A percentile compares a stretch with the other conserved stretches of the same genome.
These are phyloP conservation scores for Ampelomyces quisqualis DNA, from an alignment of 2,329 filamentous ascomycete species.

Conservation along the genomic window DNA sequence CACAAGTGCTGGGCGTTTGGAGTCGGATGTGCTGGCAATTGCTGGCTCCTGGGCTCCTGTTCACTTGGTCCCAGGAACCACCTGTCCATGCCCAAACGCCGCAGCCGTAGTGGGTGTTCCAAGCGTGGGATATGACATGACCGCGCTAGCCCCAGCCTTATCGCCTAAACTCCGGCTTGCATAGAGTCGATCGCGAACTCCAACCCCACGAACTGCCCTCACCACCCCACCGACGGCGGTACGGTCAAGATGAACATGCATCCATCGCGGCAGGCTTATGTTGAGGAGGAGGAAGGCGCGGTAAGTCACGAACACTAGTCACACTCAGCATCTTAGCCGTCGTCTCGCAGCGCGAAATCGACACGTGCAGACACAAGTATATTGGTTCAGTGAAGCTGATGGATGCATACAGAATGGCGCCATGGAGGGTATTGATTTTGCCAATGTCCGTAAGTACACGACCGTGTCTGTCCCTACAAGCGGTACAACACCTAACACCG, in stretches of 20 bases:
- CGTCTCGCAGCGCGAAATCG: not conserved
- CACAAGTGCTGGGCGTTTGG: not conserved
- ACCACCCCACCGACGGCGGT: conserved; percentile 15
- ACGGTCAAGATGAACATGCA: conserved; percentile 61
- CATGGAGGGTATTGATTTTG: conserved; percentile 60
- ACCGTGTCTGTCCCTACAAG: too few species aligned
- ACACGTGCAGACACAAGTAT: not conserved
- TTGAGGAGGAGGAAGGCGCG: conserved; percentile 76
- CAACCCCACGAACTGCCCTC: conserved; percentile 13
- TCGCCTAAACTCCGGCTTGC: conserved; percentile 24
- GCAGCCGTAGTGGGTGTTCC: conserved; percentile 15
- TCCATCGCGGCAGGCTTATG: conserved; percentile 87
- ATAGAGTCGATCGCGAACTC: conserved; percentile 22
- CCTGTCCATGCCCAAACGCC: conserved; percentile 10
- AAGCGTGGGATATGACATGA: conserved; percentile 27
- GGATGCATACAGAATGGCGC: conserved; percentile 50
- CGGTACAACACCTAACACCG: conserved; percentile 2
- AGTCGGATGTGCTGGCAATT: too few species aligned
- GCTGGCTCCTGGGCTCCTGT: conserved; percentile 12
- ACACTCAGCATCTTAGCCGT: not conserved
- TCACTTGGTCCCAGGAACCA: conserved; percentile 6
- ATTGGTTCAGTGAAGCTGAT: conserved; percentile 10
- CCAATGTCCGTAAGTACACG: conserved; percentile 61
- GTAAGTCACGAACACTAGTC: conserved; percentile 50
- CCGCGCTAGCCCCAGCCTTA: conserved; percentile 34